Evolutionary conservation across 371 early-diverging fungal species (phyloP).

Genomic region (Aphelidium insulamus): DNA sequence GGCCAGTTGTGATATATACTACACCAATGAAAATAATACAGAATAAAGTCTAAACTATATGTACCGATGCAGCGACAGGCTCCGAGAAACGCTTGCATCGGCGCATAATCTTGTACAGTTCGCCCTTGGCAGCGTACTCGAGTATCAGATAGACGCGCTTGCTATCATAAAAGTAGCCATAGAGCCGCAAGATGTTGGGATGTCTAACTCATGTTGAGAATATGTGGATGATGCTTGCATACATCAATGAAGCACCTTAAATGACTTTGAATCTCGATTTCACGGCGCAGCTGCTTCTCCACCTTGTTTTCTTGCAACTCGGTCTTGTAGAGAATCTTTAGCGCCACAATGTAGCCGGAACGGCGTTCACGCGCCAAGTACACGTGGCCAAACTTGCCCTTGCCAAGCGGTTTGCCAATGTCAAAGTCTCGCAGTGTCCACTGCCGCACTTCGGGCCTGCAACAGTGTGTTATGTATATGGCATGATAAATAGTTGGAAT

Average conservation of each 20-base stretch:
- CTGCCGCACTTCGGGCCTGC: too few species aligned
- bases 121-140: conserved; percentile 90
- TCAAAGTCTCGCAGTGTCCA: conserved; percentile 93
- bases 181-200: conserved; percentile 78
- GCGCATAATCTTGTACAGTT: conserved; percentile 62
- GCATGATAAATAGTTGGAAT: too few species aligned
- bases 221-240: not conserved
- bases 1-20: conserved; percentile 78
- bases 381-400: conserved; percentile 95
- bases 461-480: too few species aligned
- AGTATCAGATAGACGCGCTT: conserved; percentile 80
- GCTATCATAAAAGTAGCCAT: conserved; percentile 92
- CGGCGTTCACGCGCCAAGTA: conserved; percentile 81
- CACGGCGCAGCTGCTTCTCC: conserved; percentile 74
- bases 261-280: conserved; percentile 93
- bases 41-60: conserved; percentile 2
- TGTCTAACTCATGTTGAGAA: conserved; percentile 26
- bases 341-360: conserved; percentile 63
- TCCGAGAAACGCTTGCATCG: conserved; percentile 47
- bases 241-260: conserved; percentile 26
- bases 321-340: conserved; percentile 76
- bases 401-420: conserved; percentile 75
- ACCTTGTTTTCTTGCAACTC: conserved; percentile 50
- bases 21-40: not conserved
- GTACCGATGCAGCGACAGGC: conserved; percentile 18